Conservation (phyloP, 225 moss, liverwort and hornwort genomes). For the Bryoerythrophyllum caledonicum region DNA sequence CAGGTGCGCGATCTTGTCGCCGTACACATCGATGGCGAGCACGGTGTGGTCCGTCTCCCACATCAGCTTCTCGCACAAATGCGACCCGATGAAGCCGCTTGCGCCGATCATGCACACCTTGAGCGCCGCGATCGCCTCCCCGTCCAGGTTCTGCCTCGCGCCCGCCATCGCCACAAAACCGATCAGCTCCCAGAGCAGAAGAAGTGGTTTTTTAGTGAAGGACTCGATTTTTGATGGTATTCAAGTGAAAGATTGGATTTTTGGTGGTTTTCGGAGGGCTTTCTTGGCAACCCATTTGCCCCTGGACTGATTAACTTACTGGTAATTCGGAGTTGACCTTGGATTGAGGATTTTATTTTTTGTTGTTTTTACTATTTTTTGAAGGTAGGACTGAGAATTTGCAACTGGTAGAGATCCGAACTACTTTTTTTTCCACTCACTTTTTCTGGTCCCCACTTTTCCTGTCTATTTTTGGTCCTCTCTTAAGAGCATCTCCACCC, state of each 20-base stretch:
- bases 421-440: too few relatives aligned
- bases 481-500: too few relatives aligned
- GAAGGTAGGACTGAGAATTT: too few relatives aligned
- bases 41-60: constrained; percentile 40
- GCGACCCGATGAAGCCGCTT: constrained; percentile 56
- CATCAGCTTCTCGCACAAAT: constrained; percentile 57
- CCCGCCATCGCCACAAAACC: neutral
- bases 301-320: neutral
- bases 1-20: constrained; percentile 54
- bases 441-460: too few relatives aligned
- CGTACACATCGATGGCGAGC: constrained; percentile 38
- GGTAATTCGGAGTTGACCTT: neutral
- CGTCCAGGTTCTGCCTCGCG: constrained; percentile 39
- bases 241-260: too few relatives aligned
- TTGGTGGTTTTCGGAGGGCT: too few relatives aligned
- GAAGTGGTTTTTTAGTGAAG: too few relatives aligned
- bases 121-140: constrained; percentile 30
- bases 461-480: too few relatives aligned
- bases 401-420: too few relatives aligned
- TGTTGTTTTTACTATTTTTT: too few relatives aligned
- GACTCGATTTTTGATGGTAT: neutral
- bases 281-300: neutral
- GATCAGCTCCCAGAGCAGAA: neutral
- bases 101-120: constrained; percentile 60
- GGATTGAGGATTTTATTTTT: neutral